A percentile compares a stretch with the other conserved stretches of the same genome.
Conservation (phyloP, 108 stramenopile genomes). For the Cylindrotheca closterium region DNA sequence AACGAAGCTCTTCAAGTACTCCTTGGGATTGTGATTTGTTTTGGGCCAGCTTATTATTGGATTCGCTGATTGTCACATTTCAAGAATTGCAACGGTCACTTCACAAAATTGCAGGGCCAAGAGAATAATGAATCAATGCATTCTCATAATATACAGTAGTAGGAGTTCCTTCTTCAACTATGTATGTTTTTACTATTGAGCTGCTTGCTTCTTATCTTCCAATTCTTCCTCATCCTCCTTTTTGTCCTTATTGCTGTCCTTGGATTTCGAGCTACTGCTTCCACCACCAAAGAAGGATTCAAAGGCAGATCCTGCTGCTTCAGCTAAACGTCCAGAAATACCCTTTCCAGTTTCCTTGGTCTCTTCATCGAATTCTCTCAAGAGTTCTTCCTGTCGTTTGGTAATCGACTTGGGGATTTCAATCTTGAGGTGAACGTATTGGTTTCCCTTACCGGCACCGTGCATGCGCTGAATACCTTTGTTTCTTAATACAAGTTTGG, state of each 20-base stretch:
- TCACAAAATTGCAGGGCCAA: no score
- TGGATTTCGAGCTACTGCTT: conserved; percentile 7
- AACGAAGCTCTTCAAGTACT: no score
- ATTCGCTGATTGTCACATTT: no score
- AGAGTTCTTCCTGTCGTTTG: conserved; percentile 86
- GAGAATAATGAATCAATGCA: no score
- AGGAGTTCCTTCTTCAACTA: conserved; percentile 3
- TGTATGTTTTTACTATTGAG: conserved; percentile 8
- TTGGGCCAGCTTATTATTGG: no score
- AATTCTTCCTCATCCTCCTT: conserved; percentile 3
- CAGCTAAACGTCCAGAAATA: conserved; percentile 62
- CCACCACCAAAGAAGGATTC: conserved; percentile 64
- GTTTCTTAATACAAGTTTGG: conserved; percentile 89
- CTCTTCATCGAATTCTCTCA: conserved; percentile 92
- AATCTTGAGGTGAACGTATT: conserved; percentile 92
- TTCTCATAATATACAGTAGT: background rate
- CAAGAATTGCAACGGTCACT: no score
- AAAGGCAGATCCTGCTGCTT: conserved; percentile 75
- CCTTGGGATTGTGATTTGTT: no score
- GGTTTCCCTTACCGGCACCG: conserved; percentile 78
- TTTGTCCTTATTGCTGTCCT: conserved; percentile 11
- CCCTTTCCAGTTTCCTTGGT: conserved; percentile 50
- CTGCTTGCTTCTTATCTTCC: conserved; percentile 17
- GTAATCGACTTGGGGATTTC: conserved; percentile 90
- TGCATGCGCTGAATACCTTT: conserved; percentile 86